Evolutionary conservation across 2,329 filamentous ascomycete species (phyloP).

Genomic region (Colletotrichum neosansevieriae): DNA sequence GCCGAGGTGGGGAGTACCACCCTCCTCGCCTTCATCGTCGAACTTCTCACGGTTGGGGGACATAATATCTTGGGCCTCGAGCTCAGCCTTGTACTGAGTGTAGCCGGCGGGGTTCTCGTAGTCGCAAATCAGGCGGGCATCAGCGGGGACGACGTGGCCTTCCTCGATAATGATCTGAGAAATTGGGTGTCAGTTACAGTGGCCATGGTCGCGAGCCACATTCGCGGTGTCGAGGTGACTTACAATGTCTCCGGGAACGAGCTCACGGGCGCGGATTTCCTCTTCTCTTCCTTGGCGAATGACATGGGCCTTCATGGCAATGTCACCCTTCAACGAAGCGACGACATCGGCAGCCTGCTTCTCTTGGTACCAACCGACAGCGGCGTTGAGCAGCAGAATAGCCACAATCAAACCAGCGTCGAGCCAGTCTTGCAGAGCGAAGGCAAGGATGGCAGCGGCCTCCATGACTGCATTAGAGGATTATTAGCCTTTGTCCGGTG

Average conservation of each 20-base stretch:
- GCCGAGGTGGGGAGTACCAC: conserved; percentile 68
- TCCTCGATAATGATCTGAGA: conserved; percentile 76
- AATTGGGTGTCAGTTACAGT: conserved; percentile 24
- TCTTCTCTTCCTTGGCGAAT: conserved; percentile 76
- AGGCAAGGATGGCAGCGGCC: conserved; percentile 78
- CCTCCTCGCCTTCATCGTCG: conserved; percentile 66
- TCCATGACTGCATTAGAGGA: conserved; percentile 70
- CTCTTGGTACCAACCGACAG: conserved; percentile 85
- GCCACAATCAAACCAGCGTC: conserved; percentile 80
- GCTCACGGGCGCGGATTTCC: conserved; percentile 78
- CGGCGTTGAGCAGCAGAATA: conserved; percentile 80
- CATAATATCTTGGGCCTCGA: conserved; percentile 67
- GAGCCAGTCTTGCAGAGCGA: conserved; percentile 81
- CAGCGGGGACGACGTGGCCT: conserved; percentile 77
- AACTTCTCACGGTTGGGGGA: conserved; percentile 56
- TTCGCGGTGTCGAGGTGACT: conserved; percentile 46
- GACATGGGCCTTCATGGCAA: conserved; percentile 78
- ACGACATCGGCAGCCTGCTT: conserved; percentile 85
- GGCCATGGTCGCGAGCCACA: background rate
- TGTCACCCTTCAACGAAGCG: conserved; percentile 80
- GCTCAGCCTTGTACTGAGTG: conserved; percentile 62
- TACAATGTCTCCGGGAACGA: conserved; percentile 82
- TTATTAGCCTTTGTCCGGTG: conserved; percentile 36
- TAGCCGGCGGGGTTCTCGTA: conserved; percentile 73
- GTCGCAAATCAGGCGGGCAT: conserved; percentile 79